phyloP scores from a whole-genome alignment of 441 rosid genomes.

The Adansonia madagascariensis region DNA sequence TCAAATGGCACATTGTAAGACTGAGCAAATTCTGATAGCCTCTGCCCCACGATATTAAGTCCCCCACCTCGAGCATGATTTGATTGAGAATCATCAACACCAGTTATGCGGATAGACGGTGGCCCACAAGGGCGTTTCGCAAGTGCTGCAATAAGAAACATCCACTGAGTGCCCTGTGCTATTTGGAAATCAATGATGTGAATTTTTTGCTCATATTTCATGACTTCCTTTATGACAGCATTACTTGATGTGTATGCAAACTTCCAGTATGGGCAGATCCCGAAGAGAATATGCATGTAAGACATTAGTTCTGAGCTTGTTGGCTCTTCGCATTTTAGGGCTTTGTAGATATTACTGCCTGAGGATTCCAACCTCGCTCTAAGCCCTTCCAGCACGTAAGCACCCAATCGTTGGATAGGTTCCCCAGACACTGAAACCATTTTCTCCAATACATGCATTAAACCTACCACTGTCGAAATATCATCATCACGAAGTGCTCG shows the following conservation, averaged over 20 bases:
- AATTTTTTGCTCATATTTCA: constrained; percentile 50
- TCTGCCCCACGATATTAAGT: constrained; percentile 52
- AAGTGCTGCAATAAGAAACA: constrained; percentile 47
- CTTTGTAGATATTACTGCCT: constrained; percentile 61
- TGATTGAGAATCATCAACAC: constrained; percentile 18
- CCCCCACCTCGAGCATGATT: constrained; percentile 67
- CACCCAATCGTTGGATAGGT: constrained; percentile 60
- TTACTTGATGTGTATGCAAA: constrained; percentile 63
- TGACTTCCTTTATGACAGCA: constrained; percentile 50
- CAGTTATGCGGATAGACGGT: constrained; percentile 61
- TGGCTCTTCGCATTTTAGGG: constrained; percentile 57
- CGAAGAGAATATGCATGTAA: constrained; percentile 57
- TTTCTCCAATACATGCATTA: constrained; percentile 58
- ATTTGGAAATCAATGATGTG: constrained; percentile 76
- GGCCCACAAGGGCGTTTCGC: constrained; percentile 53
- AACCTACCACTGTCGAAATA: constrained; percentile 39
- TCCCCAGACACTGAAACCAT: constrained; percentile 66
- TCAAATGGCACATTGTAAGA: constrained; percentile 51
- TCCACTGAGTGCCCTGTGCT: constrained; percentile 72
- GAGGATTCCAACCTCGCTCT: constrained; percentile 66
- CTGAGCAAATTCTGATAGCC: constrained; percentile 40
- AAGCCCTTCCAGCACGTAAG: constrained; percentile 72
- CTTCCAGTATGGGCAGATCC: constrained; percentile 65
- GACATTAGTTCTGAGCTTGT: constrained; percentile 63
- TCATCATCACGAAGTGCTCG: constrained; percentile 47